Evolutionary conservation across 2,329 filamentous ascomycete genomes (phyloP), one percentile per base, ranked within the genome.

Genomic region (Daldinia sp.): DNA sequence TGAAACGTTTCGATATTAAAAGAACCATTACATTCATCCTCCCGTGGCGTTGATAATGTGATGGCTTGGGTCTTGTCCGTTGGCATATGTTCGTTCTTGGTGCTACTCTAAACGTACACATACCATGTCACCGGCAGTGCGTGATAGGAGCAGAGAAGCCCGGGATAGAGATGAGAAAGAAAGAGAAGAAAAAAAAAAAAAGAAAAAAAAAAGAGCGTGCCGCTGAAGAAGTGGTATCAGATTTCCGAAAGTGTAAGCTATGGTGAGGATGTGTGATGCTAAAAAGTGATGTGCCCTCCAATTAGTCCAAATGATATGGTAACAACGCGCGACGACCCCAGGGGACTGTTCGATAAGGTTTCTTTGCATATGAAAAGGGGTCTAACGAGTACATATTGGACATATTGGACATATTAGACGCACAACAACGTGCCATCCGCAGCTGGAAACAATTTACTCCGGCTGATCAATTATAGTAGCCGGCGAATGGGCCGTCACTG

Each of bases 401-500:
- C 27, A 19, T 19, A 39, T 39, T 25, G 13, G 11, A 43, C 30
- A 58, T 39, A 50, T 56, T 52, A 62, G 49, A 55, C 50, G 49
- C 62, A 55, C 58, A 57, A 51, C 29, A 63, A 48, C 62, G 65
- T 68, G 30, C 37, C 65, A 68, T 63, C 60, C 56, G 59, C 53
- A 52, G 53, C 62, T 56, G 30, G 43, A 50, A 61, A 30, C 59
- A 63, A 61, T 58, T 43, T 61, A 21, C 53, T 61, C 56, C 59
- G 59, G 59, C 23, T 63, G 65, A 68, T 65, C 65, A 61, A 32
- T 58, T 41, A 41, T 30, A 60, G 54, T 43, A 65, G 32, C 57
- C 62, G 59, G 57, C 63, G 65, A 68, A 68, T 68, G 56, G 49
- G 43, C 52, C 65, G 59, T 59, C 63, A 59, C 52, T 57, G 59